A percentile compares a stretch with the other conserved stretches of the same genome.
These are phyloP conservation scores for Termitomyces sp. DNA, from an alignment of 768 basidiomycete species.

Conservation along the genomic window DNA sequence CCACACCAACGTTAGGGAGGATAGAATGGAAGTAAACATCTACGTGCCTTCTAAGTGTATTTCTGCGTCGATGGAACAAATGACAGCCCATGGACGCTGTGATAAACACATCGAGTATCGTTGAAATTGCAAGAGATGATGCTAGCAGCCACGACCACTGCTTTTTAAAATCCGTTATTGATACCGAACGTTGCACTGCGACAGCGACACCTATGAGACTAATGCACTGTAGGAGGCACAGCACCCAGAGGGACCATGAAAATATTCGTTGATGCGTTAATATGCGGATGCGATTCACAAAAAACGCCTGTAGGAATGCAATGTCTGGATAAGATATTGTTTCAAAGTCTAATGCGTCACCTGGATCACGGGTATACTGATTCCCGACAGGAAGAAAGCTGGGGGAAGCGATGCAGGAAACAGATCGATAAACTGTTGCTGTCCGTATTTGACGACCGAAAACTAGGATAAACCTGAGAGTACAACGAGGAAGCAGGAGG, in stretches of 20 bases:
- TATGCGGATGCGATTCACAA: conserved; percentile 4
- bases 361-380: conserved; percentile 7
- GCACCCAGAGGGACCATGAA: neutral
- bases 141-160: conserved; percentile 4
- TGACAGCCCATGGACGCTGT: neutral
- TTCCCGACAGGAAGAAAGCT: conserved; percentile 1
- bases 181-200: neutral
- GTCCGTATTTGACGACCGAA: conserved; percentile 7
- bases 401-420: neutral
- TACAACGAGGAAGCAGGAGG: no score
- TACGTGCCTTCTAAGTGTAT: neutral
- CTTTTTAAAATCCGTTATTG: neutral
- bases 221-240: conserved; percentile 1
- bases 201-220: neutral
- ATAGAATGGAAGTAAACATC: no score
- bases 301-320: conserved; percentile 9
- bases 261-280: neutral
- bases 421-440: neutral
- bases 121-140: conserved; percentile 6
- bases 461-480: neutral
- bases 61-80: neutral
- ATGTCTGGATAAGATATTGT: neutral
- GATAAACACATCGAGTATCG: neutral
- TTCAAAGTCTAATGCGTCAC: neutral
- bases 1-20: no score